Base-by-base conservation (phyloP, 2,329 filamentous ascomycete species). In the Epicoccum nigrum region DNA sequence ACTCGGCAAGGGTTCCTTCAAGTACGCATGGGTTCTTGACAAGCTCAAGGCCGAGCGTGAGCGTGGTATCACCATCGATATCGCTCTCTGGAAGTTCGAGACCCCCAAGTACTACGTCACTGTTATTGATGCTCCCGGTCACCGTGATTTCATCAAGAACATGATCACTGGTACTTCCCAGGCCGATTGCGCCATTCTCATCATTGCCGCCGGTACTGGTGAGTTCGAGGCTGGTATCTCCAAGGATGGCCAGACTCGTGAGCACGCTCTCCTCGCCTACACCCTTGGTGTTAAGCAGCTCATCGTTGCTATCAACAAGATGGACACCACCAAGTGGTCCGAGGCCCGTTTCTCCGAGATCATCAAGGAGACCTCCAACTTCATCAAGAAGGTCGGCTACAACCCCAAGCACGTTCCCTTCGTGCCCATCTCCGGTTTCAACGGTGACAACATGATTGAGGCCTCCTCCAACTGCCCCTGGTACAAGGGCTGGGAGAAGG, bases 111-210 rank as follows among this genome's bases (percentile, higher is more conserved):
- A 96, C 86, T 89, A 91, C 79, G 92, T 97, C 82, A 97, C 93
- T 75, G 92, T 97, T 85, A 97, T 54, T 37, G 69, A 99, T 77
- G 94, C 94, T 80, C 94, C 94, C 76, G 94, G 94, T 83, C 94
- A 99, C 84, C 93, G 94, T 94, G 94, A 99, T 79, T 99, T 97
- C 87, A 97, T 99, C 91, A 99, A 99, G 93, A 99, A 97, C 92
- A 99, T 99, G 94, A 99, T 99, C 82, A 97, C 94, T 89, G 94
- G 94, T 92, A 97, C 94, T 77, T 99, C 94, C 81, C 94, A 97
- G 89, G 94, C 94, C 74, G 94, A 99, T 79, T 97, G 94, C 84
- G 94, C 94, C 77, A 91, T 99, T 81, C 92, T 99, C 86, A 97
- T 99, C 84, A 99, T 99, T 83, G 94, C 93, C 74, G 92, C 94